Base-by-base conservation (phyloP, 192 early-diverging fungal species). In the Rhizophagus clarus region DNA sequence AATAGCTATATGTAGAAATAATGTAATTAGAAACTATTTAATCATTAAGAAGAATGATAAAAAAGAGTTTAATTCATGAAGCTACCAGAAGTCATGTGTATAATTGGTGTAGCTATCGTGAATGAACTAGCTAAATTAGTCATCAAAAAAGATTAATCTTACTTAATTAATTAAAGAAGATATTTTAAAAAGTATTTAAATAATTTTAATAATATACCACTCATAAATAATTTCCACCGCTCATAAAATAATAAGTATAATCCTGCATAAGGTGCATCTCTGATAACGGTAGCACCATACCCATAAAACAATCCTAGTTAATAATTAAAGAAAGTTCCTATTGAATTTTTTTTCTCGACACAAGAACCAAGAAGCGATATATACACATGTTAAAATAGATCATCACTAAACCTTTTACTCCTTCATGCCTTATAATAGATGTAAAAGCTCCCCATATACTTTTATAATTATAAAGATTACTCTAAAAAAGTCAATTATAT, bases 201-300 rank as follows among this genome's bases (percentile, higher is more conserved):
- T 40, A 40, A 40, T 40, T 40, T 47, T 8, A 24, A 2, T 31
- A 74, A 45, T 74, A 64, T 88, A 89, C 89, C 77, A 73, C 81
- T 79, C 2, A 88, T 70, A n/a, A 82, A 29, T 26, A 80, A 62
- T 76, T 97, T 97, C 62, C 86, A 88, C 17, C 91, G 83, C 74
- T 98, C 97, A 83, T 97, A 98, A 79, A 97, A 89, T 10, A 96
- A 85, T 28, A 98, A 87, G 80, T 97, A 97, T 11, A 96, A 88
- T 29, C 97, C 97, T 10, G 97, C 95, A 83, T 93, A 90, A 61
- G 97, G 97, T 12, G 94, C 94, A 80, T 98, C 97, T 51, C 96
- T 86, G 51, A 97, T 90, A 28, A 91, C 92, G 14, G 97, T 98
- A 9, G 95, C 94, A 60, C 95, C 92, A 47, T 90, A 95, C 32